Base-by-base conservation (phyloP, 169 alveolate genomes). In the Hammondia hammondi region DNA sequence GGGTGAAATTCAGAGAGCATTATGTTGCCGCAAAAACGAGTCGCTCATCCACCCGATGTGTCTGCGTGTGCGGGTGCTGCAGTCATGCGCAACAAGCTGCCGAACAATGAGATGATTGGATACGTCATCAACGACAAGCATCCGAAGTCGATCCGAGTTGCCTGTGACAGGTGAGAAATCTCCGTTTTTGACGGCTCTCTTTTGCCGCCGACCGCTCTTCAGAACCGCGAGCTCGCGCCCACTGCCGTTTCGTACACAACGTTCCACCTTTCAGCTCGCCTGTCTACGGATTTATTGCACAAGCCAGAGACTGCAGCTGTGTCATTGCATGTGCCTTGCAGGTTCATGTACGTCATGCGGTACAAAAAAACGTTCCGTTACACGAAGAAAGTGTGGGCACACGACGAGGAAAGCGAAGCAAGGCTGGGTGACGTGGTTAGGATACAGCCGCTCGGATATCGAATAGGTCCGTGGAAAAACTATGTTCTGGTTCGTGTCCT, bases 101-200 rank as follows among this genome's bases (percentile, higher is more conserved):
- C 99, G 14, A 97, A 97, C 94, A 97, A 98, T 87, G 99, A 98
- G 95, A 97, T 98, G 95, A 93, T 97, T 84, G 99, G 99, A 35
- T 98, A 97, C 94, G 99, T 98, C 87, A 97, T 98, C 94, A 98
- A 98, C 95, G 99, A 98, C 96, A 98, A 98, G 92, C 99, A 98
- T 93, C 99, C 99, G 39, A 98, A 97, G 92, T 93, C 98, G 67
- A 97, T 98, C 85, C 95, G 99, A 77, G 99, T 98, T 45, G 98
- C 98, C 81, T 98, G 99, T 56, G 99, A 98, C 93, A 95, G 98
- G 98, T 97, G 82, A 6, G 72, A 32, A 37, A 29, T 46, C 56
- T 21, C 24, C 14, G 4, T 24, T 29, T 46, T 39, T 32, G 52
- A 52, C 39, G 43, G 37, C 7, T 72, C 29, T 72, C 5, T 27